Conservation (phyloP, 73 alveolate genomes). For the Paramecium octaurelia region DNA sequence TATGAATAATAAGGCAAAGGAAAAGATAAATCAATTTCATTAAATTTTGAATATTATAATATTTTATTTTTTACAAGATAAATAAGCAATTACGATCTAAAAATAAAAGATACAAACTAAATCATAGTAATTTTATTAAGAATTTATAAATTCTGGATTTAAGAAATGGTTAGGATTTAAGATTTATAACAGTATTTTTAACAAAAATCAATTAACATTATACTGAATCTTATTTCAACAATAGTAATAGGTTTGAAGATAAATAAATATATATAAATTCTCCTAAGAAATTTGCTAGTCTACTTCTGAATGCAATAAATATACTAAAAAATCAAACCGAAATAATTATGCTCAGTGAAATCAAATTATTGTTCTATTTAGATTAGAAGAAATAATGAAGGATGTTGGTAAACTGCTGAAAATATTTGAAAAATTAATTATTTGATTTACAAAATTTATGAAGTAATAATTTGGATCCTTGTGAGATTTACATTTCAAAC, state of each 20-base stretch:
- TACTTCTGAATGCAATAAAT: no score
- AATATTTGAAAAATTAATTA: neutral
- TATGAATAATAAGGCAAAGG: neutral
- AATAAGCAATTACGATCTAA: neutral
- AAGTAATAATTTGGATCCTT: neutral
- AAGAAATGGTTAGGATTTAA: neutral
- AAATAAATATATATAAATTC: no score
- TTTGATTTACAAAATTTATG: neutral
- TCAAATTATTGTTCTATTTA: neutral
- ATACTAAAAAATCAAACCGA: neutral
- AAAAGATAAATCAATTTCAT: neutral
- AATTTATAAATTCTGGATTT: no score
- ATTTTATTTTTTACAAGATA: neutral
- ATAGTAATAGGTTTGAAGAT: no score
- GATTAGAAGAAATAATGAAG: neutral
- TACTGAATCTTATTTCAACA: neutral
- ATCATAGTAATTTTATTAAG: neutral
- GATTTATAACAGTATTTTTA: neutral
- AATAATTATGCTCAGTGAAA: neutral
- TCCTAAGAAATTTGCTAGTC: no score
- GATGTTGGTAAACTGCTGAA: neutral
- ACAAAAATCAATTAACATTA: no score
- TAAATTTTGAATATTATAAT: neutral
- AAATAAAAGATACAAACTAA: neutral
- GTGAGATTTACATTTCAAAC: neutral